Conservation (phyloP, 139 green algal genomes). For the Tetraselmis chui region DNA sequence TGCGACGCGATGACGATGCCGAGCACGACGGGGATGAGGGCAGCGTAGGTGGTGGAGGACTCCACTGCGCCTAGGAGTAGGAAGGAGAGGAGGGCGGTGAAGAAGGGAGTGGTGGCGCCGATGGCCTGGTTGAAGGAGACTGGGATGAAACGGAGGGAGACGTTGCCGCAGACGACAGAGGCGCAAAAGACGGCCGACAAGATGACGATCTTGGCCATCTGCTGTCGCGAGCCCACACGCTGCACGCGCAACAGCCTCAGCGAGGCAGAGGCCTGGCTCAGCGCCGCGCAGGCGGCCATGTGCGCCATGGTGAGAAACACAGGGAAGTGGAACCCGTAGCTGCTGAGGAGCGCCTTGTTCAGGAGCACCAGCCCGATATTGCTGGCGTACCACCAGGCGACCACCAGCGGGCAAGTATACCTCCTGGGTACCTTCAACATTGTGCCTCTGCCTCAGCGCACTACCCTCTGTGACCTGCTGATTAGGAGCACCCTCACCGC, state of each 20-base stretch:
- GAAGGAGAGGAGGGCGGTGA: no score
- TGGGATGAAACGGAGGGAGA: conserved; percentile 46
- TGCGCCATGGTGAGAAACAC: conserved; percentile 91
- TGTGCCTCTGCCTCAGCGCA: no score
- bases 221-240: conserved; percentile 48
- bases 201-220: conserved; percentile 47
- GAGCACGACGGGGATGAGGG: conserved; percentile 43
- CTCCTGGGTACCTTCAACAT: no score
- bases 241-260: conserved; percentile 45
- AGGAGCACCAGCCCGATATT: conserved; percentile 92
- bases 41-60: conserved; percentile 24
- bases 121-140: conserved; percentile 59
- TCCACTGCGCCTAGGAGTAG: conserved; percentile 33
- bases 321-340: conserved; percentile 64
- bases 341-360: conserved; percentile 89
- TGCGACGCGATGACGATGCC: conserved; percentile 40
- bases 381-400: conserved; percentile 72
- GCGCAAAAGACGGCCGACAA: conserved; percentile 5
- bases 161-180: conserved; percentile 25
- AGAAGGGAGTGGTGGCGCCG: conserved; percentile 51
- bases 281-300: conserved; percentile 76
- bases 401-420: no score
- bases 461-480: no score
- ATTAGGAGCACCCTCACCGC: no score
- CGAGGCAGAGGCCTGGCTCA: conserved; percentile 46